A percentile compares a stretch with the other conserved stretches of the same genome.
Conservation (phyloP, 176 grass and related monocot species). For the Raddia distichophylla region DNA sequence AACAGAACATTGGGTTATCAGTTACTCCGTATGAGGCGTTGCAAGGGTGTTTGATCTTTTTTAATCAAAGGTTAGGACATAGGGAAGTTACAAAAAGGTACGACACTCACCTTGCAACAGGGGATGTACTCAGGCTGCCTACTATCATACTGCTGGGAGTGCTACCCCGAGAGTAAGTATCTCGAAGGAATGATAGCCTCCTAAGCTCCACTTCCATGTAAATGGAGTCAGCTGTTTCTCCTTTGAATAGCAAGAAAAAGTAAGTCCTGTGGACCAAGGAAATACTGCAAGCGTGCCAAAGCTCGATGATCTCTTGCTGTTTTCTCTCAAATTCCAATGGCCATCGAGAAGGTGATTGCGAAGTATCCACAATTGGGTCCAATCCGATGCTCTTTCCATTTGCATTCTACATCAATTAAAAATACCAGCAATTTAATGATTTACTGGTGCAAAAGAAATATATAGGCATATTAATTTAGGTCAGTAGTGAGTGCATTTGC, state of each 20-base stretch:
- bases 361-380: slow-evolving; percentile 29
- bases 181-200: slow-evolving; percentile 74
- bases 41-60: not conserved
- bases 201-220: slow-evolving; percentile 97
- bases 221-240: slow-evolving; percentile 80
- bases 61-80: not conserved
- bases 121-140: slow-evolving; percentile 56
- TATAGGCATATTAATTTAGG: not conserved
- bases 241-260: slow-evolving; percentile 94
- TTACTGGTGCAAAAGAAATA: not conserved
- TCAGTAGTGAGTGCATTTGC: not conserved
- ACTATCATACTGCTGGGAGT: slow-evolving; percentile 43
- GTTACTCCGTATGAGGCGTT: not conserved
- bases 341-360: slow-evolving; percentile 76
- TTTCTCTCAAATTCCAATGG: slow-evolving; percentile 77
- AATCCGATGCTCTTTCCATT: slow-evolving; percentile 67
- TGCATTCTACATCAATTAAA: slow-evolving; percentile 39
- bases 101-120: slow-evolving; percentile 56
- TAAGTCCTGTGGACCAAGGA: slow-evolving; percentile 91
- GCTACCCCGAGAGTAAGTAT: slow-evolving; percentile 53
- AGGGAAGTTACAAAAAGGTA: not conserved
- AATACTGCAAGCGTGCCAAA: slow-evolving; percentile 84
- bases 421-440: not conserved
- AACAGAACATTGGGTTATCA: not conserved
- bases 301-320: slow-evolving; percentile 79